These are phyloP conservation scores for Cymbopogon flexuosus DNA, from an alignment of 202 grass and related monocot genomes.

Conservation along the genomic window DNA sequence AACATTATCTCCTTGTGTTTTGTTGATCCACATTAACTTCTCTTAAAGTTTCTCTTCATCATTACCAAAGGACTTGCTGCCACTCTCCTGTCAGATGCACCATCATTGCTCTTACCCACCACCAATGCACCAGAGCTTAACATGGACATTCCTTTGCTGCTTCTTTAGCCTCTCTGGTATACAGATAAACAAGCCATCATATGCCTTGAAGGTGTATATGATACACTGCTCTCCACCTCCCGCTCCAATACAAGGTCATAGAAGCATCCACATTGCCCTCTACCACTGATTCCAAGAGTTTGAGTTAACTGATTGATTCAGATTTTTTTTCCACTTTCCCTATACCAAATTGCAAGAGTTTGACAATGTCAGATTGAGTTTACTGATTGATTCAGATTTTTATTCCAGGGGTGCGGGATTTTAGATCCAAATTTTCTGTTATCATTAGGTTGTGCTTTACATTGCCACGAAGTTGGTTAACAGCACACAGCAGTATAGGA, in stretches of 20 bases:
- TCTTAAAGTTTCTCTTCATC: background rate
- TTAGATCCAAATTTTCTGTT: background rate
- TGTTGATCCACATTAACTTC: background rate
- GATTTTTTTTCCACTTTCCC: background rate
- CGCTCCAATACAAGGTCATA: background rate
- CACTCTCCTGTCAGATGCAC: background rate
- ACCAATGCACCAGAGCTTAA: background rate
- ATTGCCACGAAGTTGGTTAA: background rate
- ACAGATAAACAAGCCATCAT: background rate
- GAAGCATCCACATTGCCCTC: background rate
- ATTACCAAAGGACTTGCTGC: background rate
- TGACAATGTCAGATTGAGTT: background rate
- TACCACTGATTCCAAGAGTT: background rate
- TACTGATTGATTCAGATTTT: background rate
- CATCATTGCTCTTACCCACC: background rate
- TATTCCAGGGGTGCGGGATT: background rate
- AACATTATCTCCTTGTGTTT: background rate
- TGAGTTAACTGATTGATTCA: no score
- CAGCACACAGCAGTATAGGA: background rate
- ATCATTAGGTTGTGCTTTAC: background rate
- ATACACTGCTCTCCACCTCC: background rate
- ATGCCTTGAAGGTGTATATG: no score
- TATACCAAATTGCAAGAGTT: background rate
- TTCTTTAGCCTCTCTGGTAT: background rate
- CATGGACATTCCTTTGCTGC: background rate